Evolutionary conservation across 805 yeast genomes (phyloP), one percentile per base, ranked within the genome.

Genomic region (Candida sanyiensis): DNA sequence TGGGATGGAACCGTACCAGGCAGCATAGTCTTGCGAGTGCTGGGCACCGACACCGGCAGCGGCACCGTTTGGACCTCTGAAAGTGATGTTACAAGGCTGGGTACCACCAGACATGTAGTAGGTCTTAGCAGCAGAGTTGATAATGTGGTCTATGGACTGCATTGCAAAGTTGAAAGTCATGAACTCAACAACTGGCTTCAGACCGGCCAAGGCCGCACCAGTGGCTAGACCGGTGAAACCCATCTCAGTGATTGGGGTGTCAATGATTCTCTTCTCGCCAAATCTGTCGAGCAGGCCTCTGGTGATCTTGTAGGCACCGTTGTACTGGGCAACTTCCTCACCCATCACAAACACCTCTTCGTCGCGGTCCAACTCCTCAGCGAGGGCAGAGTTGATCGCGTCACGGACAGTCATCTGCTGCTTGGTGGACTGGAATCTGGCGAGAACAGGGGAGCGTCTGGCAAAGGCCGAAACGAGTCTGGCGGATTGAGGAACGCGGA

Each of bases 31-130:
- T 71, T 93, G 99, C 20, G 98, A 93, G 71, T 93, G 99, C 70
- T 93, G 99, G 43, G 99, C 99, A 56, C 78, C 99, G 54, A 93
- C 98, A 77, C 97, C 97, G 35, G 97, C 97, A 53, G 98, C 96
- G 35, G 98, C 96, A 68, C 98, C 99, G 67, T 93, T 93, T 46
- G 99, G 97, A 58, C 99, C 99, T 70, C 99, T 83, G 75, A 93
- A 93, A 39, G 95, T 89, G 60, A 90, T 86, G 69, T 86, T 89
- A 74, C 97, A 89, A 47, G 90, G 90, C 69, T 89, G 96, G 48
- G 80, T 84, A 73, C 99, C 99, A 64, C 99, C 99, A 48, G 96
- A 86, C 99, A 93, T 93, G 73, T 93, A 93, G 67, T 80, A 87
- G 36, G 98, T 93, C 75, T 90, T 93, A 48, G 97, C 99, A 38